phyloP scores from a whole-genome alignment of 441 rosid species.

The Bocquillonia castaneifolia region DNA sequence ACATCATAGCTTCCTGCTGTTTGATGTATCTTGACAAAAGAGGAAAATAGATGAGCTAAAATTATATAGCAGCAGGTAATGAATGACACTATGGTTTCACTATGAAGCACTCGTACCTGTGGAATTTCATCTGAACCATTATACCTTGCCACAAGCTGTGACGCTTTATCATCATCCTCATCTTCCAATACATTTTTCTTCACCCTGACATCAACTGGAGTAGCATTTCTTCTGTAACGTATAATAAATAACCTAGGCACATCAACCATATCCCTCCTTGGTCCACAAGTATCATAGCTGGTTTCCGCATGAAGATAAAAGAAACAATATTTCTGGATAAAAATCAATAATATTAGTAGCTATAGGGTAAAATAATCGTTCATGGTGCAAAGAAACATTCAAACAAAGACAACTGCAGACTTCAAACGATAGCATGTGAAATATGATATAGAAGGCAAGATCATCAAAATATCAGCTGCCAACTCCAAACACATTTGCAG shows the following conservation, averaged over 20 bases:
- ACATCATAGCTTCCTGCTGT: neutral
- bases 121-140: slow-evolving; percentile 69
- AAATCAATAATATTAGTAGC: slow-evolving; percentile 24
- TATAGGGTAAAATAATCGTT: neutral
- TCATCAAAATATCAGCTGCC: neutral
- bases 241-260: slow-evolving; percentile 78
- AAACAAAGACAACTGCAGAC: neutral
- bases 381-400: neutral
- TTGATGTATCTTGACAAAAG: neutral
- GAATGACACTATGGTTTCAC: slow-evolving; percentile 12
- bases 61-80: slow-evolving; percentile 2
- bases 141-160: slow-evolving; percentile 88
- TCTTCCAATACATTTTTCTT: slow-evolving; percentile 42
- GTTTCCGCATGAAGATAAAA: slow-evolving; percentile 85
- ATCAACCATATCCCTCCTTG: slow-evolving; percentile 67
- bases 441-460: neutral
- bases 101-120: slow-evolving; percentile 38
- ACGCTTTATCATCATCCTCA: slow-evolving; percentile 69
- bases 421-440: neutral
- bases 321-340: slow-evolving; percentile 75
- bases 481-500: neutral
- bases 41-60: neutral
- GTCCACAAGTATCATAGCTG: slow-evolving; percentile 89
- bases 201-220: slow-evolving; percentile 41
- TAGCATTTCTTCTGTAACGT: slow-evolving; percentile 75